These are phyloP conservation scores for Linnemannia hyalina DNA, from an alignment of 192 early-diverging fungal species.

Conservation along the genomic window DNA sequence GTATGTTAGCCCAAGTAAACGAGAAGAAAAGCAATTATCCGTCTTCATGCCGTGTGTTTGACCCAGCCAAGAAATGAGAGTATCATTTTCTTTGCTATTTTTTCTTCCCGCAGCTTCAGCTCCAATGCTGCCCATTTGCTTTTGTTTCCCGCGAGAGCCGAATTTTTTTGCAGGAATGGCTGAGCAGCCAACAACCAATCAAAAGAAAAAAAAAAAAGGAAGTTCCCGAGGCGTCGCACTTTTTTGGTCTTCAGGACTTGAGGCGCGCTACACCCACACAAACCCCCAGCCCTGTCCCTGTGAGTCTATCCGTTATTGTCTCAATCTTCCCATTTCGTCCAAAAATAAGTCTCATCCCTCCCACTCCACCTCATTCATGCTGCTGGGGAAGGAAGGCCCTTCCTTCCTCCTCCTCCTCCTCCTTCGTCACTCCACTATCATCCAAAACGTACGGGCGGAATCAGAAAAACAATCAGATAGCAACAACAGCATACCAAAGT, in stretches of 20 bases:
- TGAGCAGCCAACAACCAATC: neutral
- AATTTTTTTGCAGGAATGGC: neutral
- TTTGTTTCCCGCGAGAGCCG: too few species aligned
- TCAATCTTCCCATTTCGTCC: neutral
- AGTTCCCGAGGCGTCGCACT: neutral
- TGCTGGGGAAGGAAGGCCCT: too few species aligned
- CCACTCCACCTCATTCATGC: too few species aligned
- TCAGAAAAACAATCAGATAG: neutral
- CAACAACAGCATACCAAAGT: conserved; percentile 51
- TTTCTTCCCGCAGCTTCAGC: too few species aligned
- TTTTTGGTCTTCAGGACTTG: conserved; percentile 6
- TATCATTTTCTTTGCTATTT: too few species aligned
- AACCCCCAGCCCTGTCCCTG: neutral
- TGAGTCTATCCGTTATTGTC: neutral
- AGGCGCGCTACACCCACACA: neutral
- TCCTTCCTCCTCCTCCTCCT: too few species aligned
- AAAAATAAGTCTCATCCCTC: neutral
- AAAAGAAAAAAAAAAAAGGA: neutral
- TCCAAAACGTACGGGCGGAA: too few species aligned
- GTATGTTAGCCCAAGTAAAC: neutral
- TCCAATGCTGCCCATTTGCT: too few species aligned
- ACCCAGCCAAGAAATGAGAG: too few species aligned
- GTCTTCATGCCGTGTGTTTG: too few species aligned
- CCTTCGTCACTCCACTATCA: too few species aligned
- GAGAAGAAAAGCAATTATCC: too few species aligned